A percentile compares a stretch with the other conserved stretches of the same genome.
These are phyloP conservation scores for Biscogniauxia sp. DNA, from an alignment of 2,329 filamentous ascomycete species.

Conservation along the genomic window DNA sequence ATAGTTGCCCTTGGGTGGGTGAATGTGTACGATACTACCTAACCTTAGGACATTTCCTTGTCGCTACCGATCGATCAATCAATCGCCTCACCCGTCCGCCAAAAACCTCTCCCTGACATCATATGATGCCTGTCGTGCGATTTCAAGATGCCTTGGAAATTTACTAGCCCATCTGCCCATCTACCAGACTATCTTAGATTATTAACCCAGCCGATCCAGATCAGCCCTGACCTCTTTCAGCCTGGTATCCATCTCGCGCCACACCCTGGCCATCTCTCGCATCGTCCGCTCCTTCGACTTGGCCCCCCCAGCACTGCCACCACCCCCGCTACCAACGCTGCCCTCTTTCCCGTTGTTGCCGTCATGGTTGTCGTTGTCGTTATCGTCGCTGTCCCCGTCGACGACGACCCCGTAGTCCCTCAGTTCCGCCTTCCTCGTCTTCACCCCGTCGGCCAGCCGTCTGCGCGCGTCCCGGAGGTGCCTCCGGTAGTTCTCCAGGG, in stretches of 20 bases:
- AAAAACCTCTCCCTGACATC: no score
- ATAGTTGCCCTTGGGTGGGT: no score
- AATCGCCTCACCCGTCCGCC: no score
- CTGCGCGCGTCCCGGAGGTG: conserved; percentile 50
- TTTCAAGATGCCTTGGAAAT: no score
- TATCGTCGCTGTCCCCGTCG: conserved; percentile 44
- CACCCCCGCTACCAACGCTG: no score
- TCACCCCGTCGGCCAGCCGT: conserved; percentile 43
- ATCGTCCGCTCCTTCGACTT: conserved; percentile 46
- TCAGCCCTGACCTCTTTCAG: conserved; percentile 50
- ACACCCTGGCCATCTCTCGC: conserved; percentile 53
- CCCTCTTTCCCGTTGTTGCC: no score
- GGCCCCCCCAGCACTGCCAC: conserved; percentile 2
- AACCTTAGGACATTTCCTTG: no score
- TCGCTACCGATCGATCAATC: no score
- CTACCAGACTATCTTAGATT: no score
- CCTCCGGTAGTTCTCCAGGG: conserved; percentile 45
- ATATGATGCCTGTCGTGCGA: no score
- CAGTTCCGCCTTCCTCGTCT: conserved; percentile 42
- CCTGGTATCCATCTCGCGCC: conserved; percentile 48
- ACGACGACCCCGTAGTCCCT: conserved; percentile 48
- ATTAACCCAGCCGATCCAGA: conserved; percentile 34
- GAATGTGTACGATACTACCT: no score
- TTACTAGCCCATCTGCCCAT: no score
- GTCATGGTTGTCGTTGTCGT: conserved; percentile 29